Percentiles rank a stretch among this genome's conserved stretches.
Conservation (phyloP, 202 grass and related monocot species). For the Eragrostis tef region DNA sequence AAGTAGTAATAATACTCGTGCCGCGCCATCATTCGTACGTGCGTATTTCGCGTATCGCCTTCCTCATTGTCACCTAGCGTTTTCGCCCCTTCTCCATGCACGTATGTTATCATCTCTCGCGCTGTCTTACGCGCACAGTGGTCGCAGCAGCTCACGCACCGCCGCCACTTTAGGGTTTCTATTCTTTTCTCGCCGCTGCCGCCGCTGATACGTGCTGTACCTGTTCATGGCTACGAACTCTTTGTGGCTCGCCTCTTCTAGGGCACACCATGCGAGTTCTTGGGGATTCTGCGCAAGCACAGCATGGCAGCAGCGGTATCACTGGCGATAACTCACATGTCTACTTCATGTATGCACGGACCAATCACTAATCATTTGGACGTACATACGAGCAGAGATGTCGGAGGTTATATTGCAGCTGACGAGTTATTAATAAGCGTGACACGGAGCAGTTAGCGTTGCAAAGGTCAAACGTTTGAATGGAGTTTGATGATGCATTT, state of each 20-base stretch:
- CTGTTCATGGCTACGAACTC: constrained; percentile 23
- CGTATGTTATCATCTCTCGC: background rate
- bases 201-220: constrained; percentile 6
- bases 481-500: background rate
- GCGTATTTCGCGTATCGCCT: constrained; percentile 16
- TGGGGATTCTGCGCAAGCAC: constrained; percentile 25
- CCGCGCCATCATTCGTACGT: constrained; percentile 31
- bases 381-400: background rate
- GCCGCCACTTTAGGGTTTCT: constrained; percentile 58
- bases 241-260: constrained; percentile 39
- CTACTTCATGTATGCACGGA: background rate
- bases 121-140: constrained; percentile 17
- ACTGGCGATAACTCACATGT: constrained; percentile 29
- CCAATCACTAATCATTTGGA: constrained; percentile 24
- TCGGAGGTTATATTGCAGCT: background rate
- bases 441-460: background rate
- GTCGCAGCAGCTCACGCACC: background rate
- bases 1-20: background rate
- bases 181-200: constrained; percentile 57
- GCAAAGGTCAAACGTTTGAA: constrained; percentile 10
- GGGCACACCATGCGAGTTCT: constrained; percentile 36
- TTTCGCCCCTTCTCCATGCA: constrained; percentile 42
- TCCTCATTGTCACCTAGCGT: constrained; percentile 48
- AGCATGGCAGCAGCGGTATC: constrained; percentile 26
- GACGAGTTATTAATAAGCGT: background rate